Percentiles rank a stretch among this genome's conserved stretches.
Conservation (phyloP, 2,329 filamentous ascomycete genomes). For the Fusarium sp. region DNA sequence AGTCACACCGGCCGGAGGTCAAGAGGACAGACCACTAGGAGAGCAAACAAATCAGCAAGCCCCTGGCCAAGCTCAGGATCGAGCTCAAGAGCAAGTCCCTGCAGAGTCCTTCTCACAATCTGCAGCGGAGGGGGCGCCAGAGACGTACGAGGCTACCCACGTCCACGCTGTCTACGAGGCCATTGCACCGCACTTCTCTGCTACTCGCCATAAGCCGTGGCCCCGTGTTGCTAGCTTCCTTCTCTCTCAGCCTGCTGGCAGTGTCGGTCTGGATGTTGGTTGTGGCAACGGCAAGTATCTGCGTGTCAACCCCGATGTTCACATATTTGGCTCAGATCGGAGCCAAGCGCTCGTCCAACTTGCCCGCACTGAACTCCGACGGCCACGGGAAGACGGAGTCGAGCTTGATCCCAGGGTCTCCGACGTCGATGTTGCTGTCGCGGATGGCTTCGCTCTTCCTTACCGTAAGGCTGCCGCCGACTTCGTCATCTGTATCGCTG, state of each 20-base stretch:
- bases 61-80: conserved; percentile 4
- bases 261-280: conserved; percentile 88
- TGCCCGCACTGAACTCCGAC: conserved; percentile 52
- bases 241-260: conserved; percentile 70
- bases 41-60: not conserved
- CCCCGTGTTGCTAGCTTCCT: conserved; percentile 89
- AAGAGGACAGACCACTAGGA: conserved; percentile 31
- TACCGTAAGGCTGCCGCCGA: conserved; percentile 73
- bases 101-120: conserved; percentile 32
- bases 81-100: conserved; percentile 14
- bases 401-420: conserved; percentile 26
- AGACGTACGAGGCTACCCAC: conserved; percentile 82
- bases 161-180: conserved; percentile 93
- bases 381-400: conserved; percentile 28
- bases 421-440: conserved; percentile 77
- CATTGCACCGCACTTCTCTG: conserved; percentile 86
- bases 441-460: conserved; percentile 85
- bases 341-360: conserved; percentile 69
- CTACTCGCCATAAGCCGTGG: conserved; percentile 87
- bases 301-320: conserved; percentile 78
- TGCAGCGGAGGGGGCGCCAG: conserved; percentile 52
- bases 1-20: conserved; percentile 38
- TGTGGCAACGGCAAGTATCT: conserved; percentile 99
- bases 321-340: conserved; percentile 87
- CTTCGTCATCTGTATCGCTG: conserved; percentile 94